phyloP scores from a whole-genome alignment of 768 basidiomycete species.

The Tricholoma terreum region DNA sequence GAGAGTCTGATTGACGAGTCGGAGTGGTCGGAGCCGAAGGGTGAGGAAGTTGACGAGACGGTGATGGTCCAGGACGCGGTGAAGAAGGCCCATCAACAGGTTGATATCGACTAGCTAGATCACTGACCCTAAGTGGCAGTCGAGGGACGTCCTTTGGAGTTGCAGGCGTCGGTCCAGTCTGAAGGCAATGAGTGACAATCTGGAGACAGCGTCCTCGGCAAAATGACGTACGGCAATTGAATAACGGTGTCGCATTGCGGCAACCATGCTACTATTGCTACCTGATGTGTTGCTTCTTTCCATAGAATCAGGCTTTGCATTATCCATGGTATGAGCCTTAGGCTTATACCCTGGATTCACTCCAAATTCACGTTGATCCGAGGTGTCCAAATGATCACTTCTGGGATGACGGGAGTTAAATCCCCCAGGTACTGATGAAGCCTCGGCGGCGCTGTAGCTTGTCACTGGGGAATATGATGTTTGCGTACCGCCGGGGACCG shows the following conservation, averaged over 20 bases:
- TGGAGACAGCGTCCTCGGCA: neutral
- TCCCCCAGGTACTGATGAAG: neutral
- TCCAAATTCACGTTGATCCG: slow-evolving; percentile 33
- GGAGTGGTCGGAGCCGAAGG: slow-evolving; percentile 19
- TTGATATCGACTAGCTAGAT: slow-evolving; percentile 63
- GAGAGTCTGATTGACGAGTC: slow-evolving; percentile 20
- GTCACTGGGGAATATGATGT: neutral
- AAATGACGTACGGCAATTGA: slow-evolving; percentile 46
- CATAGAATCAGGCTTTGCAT: slow-evolving; percentile 28
- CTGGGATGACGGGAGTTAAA: slow-evolving; percentile 1
- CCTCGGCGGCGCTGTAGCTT: neutral
- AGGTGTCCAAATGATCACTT: slow-evolving; percentile 15
- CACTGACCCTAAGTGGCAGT: slow-evolving; percentile 59
- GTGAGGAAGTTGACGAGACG: slow-evolving; percentile 22
- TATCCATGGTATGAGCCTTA: slow-evolving; percentile 29
- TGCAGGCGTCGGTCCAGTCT: slow-evolving; percentile 54
- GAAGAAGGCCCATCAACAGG: slow-evolving; percentile 40
- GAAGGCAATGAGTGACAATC: neutral
- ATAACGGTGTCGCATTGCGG: slow-evolving; percentile 66
- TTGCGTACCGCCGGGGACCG: neutral
- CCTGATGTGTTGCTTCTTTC: slow-evolving; percentile 53
- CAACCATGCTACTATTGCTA: slow-evolving; percentile 59
- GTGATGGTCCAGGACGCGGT: slow-evolving; percentile 34
- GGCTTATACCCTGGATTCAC: slow-evolving; percentile 19
- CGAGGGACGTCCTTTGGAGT: slow-evolving; percentile 61